phyloP scores from a whole-genome alignment of 345 rosid genomes.

The Populus tremula region DNA sequence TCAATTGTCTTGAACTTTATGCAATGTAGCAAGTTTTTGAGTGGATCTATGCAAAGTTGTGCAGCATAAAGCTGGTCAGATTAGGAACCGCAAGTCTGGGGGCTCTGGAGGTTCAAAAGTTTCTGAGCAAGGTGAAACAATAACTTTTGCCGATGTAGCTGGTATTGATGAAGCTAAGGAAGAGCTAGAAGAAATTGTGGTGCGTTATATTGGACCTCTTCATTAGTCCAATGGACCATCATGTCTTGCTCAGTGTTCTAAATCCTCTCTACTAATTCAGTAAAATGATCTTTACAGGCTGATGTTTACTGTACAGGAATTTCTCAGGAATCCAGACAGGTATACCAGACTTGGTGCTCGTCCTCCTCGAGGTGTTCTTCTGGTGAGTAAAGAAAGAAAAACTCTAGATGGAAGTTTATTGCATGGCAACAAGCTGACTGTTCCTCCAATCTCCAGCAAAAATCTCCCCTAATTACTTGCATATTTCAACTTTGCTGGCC shows the following conservation, averaged over 20 bases:
- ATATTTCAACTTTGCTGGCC: background rate
- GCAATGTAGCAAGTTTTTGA: conserved; percentile 19
- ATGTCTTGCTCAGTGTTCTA: background rate
- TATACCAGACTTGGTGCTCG: conserved; percentile 88
- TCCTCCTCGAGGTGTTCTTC: conserved; percentile 93
- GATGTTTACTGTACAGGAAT: conserved; percentile 57
- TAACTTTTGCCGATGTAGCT: conserved; percentile 95
- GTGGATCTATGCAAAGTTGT: conserved; percentile 8
- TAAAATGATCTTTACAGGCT: conserved; percentile 21
- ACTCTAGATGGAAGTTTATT: background rate
- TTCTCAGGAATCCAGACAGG: conserved; percentile 87
- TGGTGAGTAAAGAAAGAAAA: conserved; percentile 55
- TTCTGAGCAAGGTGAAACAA: conserved; percentile 67
- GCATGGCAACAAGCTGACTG: background rate
- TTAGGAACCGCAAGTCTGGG: conserved; percentile 66
- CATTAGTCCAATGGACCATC: conserved; percentile 8
- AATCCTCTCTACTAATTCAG: conserved; percentile 14
- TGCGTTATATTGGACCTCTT: conserved; percentile 28
- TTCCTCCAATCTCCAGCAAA: background rate
- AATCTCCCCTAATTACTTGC: background rate
- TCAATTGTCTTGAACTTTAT: conserved; percentile 14
- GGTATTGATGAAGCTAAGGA: conserved; percentile 98
- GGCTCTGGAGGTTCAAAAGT: conserved; percentile 60
- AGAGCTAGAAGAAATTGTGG: conserved; percentile 98
- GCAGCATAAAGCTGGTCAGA: conserved; percentile 78